Percentiles rank a stretch among this genome's conserved stretches.
Conservation (phyloP, 2,329 filamentous ascomycete species). For the Massarina eburnea region DNA sequence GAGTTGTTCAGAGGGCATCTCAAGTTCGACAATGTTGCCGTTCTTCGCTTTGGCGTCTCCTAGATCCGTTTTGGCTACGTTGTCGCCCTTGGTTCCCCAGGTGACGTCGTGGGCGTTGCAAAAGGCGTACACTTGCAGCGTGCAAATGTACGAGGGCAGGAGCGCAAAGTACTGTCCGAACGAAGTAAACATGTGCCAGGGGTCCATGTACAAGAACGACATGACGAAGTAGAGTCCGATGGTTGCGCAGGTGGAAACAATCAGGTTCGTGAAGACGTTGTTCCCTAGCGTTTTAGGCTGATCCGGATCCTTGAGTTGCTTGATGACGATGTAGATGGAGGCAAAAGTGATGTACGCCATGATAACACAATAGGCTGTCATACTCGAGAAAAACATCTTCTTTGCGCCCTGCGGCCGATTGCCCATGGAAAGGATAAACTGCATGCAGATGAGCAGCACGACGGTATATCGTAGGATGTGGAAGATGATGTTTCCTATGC, state of each 20-base stretch:
- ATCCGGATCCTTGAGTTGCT: constrained; percentile 65
- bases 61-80: constrained; percentile 88
- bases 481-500: constrained; percentile 83
- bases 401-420: constrained; percentile 95
- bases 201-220: constrained; percentile 94
- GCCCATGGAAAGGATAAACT: constrained; percentile 95
- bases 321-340: constrained; percentile 82
- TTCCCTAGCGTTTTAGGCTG: constrained; percentile 66
- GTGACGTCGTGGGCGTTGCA: constrained; percentile 99
- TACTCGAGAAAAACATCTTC: constrained; percentile 82
- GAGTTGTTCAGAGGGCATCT: constrained; percentile 97
- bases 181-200: constrained; percentile 98
- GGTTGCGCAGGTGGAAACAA: constrained; percentile 85
- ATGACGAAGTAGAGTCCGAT: constrained; percentile 94
- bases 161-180: constrained; percentile 90
- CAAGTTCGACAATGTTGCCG: constrained; percentile 79
- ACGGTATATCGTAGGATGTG: constrained; percentile 81
- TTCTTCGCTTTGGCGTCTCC: constrained; percentile 79
- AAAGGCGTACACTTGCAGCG: constrained; percentile 95
- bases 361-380: constrained; percentile 89
- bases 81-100: constrained; percentile 99
- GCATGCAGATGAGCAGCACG: constrained; percentile 84
- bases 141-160: constrained; percentile 92
- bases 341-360: constrained; percentile 96
- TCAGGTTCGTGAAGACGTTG: constrained; percentile 92